Evolutionary conservation across 345 rosid genomes (phyloP), one percentile per base, ranked within the genome.

Genomic region (Punica granatum): DNA sequence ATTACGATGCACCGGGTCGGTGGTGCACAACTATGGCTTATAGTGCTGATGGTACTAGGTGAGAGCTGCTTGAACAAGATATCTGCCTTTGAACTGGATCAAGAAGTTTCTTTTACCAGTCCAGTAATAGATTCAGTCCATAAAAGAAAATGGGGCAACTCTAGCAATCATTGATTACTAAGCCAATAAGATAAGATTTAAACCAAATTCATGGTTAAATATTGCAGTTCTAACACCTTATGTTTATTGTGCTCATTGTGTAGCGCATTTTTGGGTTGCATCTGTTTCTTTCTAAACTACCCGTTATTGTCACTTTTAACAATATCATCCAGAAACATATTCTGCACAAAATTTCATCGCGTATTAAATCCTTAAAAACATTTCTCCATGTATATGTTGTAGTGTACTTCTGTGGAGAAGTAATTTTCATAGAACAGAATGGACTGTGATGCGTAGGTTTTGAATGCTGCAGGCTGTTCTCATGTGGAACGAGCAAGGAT

Each of bases 11-110:
- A 75, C 98, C 98, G 28, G 96, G 98, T 54, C 86, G 63, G 19
- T 81, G 93, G 87, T 86, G 96, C 72, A 87, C 98, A 32, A 84
- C 83, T 1, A 88, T 92, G 98, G 82, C 81, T 33, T 92, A 92
- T 74, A 90, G 88, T 74, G 93, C 92, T 62, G 97, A 92, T 67
- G 97, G 98, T 49, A 90, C 85, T 73, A 84, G 98, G 97, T 89
- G 65, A 68, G 67, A 37, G 30, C 35, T 62, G 13, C 30, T 23
- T n/a, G 28, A n/a, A 21, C 54, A 48, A 18, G 54, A 19, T 18
- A 19, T 43, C 48, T 15, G 3, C 18, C 48, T 15, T 43, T 12
- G 1, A 43, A 13, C 48, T 43, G 6, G 15, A 42, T 16, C 13
- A 13, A 2, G 13, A 42, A 42, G 46, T 5, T 42, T 42, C 46